Percentiles rank a stretch among this genome's conserved stretches.
These are phyloP conservation scores for Xylaria cubensis DNA, from an alignment of 495 filamentous ascomycete species.

Conservation along the genomic window DNA sequence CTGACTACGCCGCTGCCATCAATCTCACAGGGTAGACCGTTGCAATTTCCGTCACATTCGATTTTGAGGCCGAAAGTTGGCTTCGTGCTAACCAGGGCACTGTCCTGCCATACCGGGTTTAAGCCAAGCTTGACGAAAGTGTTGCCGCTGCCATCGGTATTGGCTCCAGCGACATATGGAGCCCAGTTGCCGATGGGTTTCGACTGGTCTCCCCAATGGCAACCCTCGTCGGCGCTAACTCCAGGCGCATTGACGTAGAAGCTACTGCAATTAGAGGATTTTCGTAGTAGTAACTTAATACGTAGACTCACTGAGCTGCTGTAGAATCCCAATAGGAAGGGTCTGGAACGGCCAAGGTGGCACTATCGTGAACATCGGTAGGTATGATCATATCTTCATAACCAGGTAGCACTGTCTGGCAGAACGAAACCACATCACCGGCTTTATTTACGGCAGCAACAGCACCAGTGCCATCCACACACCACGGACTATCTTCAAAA, in stretches of 20 bases:
- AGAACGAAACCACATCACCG: conserved; percentile 69
- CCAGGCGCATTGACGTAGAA: conserved; percentile 85
- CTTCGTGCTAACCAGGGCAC: conserved; percentile 60
- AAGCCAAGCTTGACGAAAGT: conserved; percentile 81
- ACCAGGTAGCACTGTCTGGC: conserved; percentile 84
- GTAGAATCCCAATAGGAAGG: conserved; percentile 74
- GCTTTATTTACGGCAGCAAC: conserved; percentile 70
- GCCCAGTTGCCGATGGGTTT: conserved; percentile 80
- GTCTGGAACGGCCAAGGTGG: conserved; percentile 73
- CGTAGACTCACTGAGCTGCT: conserved; percentile 69
- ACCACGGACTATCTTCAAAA: conserved; percentile 72
- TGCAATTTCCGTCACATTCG: conserved; percentile 73
- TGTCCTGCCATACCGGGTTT: conserved; percentile 77
- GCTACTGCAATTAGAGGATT: conserved; percentile 45
- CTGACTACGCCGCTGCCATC: conserved; percentile 66
- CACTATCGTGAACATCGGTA: conserved; percentile 62
- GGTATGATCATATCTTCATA: conserved; percentile 90
- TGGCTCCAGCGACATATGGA: conserved; percentile 80
- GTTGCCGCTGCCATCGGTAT: conserved; percentile 66
- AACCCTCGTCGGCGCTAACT: conserved; percentile 62
- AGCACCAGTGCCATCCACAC: conserved; percentile 71
- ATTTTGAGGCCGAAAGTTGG: conserved; percentile 76
- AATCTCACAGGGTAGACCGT: conserved; percentile 77
- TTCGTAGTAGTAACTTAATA: neutral
- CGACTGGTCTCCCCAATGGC: conserved; percentile 71